These are phyloP conservation scores for Raddia distichophylla DNA, from an alignment of 176 grass and related monocot species.

Conservation along the genomic window DNA sequence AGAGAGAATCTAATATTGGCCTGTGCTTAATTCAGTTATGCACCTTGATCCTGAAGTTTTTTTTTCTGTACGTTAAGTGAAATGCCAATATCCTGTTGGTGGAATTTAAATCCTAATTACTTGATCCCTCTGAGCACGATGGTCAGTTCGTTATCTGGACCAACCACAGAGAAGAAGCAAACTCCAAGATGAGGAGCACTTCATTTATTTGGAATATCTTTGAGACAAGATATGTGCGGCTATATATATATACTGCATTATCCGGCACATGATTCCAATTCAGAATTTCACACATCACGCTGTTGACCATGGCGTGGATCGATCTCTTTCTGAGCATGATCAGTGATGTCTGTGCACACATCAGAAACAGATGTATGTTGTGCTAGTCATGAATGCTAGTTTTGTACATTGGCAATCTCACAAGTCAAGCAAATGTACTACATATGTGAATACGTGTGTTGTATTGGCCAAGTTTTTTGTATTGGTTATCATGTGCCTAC, in stretches of 20 bases:
- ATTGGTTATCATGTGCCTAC: background rate
- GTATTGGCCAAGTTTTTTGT: background rate
- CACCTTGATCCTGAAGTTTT: background rate
- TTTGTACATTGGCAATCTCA: background rate
- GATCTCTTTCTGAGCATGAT: background rate
- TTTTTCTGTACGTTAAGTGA: too few species aligned
- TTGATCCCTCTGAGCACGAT: background rate
- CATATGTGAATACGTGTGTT: too few species aligned
- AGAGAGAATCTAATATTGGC: background rate
- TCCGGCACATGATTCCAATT: background rate
- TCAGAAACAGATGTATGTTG: background rate
- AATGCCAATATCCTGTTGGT: background rate
- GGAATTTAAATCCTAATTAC: background rate
- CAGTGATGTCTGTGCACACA: background rate
- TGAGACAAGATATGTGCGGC: background rate
- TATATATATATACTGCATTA: background rate
- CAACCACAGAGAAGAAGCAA: conserved; percentile 18
- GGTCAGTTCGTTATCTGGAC: background rate
- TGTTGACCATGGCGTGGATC: background rate
- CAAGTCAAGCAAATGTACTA: background rate
- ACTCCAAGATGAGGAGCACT: background rate
- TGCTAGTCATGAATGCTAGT: background rate
- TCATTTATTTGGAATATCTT: conserved; percentile 19
- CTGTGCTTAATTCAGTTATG: background rate
- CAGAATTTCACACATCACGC: background rate